A percentile compares a stretch with the other conserved stretches of the same genome.
Evolutionary conservation across 495 filamentous ascomycete genomes (phyloP).

Genomic region (Aspergillus bertholletiae): DNA sequence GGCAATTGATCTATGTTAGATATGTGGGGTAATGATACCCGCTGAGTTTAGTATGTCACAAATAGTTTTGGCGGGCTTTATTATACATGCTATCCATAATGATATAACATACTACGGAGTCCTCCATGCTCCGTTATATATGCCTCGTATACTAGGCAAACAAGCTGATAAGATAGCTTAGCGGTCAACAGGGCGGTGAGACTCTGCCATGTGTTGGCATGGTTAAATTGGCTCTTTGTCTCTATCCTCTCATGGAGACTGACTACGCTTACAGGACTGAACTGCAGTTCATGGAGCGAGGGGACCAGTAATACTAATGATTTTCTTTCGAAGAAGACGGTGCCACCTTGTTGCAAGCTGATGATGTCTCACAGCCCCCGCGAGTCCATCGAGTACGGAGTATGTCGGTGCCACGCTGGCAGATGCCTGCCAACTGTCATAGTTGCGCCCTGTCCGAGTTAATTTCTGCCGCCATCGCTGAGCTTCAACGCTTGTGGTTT

Average conservation of each 20-base stretch:
- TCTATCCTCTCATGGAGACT: not conserved
- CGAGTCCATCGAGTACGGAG: not conserved
- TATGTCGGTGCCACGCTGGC: constrained; percentile 24
- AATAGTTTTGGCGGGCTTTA: no score
- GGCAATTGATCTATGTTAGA: not conserved
- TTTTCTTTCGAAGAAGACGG: not conserved
- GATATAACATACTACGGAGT: not conserved
- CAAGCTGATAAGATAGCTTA: not conserved
- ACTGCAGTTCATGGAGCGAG: not conserved
- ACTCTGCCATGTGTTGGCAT: constrained; percentile 4
- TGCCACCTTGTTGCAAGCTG: not conserved
- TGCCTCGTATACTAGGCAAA: no score
- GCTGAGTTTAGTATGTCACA: not conserved
- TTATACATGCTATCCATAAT: not conserved
- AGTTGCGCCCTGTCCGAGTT: constrained; percentile 9
- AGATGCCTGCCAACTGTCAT: constrained; percentile 24
- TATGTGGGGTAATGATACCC: no score
- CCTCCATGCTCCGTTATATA: no score
- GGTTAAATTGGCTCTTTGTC: not conserved
- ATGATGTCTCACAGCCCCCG: constrained; percentile 1
- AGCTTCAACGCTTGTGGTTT: constrained; percentile 6
- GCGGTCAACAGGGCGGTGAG: constrained; percentile 6
- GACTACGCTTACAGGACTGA: not conserved
- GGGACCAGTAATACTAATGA: constrained; percentile 3
- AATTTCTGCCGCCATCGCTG: constrained; percentile 15